Base-by-base conservation (phyloP, 495 filamentous ascomycete genomes). In the Sporormia fimetaria region DNA sequence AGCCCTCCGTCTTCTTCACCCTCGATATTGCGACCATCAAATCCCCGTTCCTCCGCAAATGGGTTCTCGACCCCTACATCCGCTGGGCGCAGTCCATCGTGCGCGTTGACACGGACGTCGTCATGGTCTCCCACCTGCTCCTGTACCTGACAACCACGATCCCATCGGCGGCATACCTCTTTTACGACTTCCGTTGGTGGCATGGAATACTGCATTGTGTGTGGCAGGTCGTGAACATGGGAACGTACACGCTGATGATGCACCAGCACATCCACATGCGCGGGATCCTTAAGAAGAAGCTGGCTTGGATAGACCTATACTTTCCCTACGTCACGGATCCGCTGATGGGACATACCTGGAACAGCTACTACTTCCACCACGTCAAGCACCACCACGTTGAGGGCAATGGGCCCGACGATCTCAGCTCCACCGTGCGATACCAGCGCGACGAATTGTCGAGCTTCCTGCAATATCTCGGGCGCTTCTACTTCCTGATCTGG, bases 301-400 rank as follows among this genome's bases (percentile, higher is more conserved):
- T 68, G 40, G 57, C 54, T 12, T 40, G 62, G 38, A 58, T 84
- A 37, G 81, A 87, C 52, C 47, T 53, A 3, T 24, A 64, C 1
- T 88, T 84, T 53, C 82, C 83, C 1, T 88, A 86, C 49, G 52
- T 86, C 12, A 60, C 73, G 20, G 78, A 84, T 47, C 82, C 82
- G 2, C 56, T 88, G 43, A 78, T 81, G 67, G 83, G 83, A 1
- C 81, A 87, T 49, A 85, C 83, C 0, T 87, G 80, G 80, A 80
- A 87, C 57, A 77, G 73, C 7, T 88, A 87, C 58, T 88, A 68
- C 55, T 85, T 83, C 51, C 83, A 88, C 57, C 83, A 87, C 48
- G 79, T 86, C 45, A 86, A 88, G 61, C 78, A 83, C 56, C 83
- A 87, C 53, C 83, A 87, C 49, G 76, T 87, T 33, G 83, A 88